These are phyloP conservation scores for Sporothrix humicola DNA, from an alignment of 2,329 filamentous ascomycete species.

Conservation along the genomic window DNA sequence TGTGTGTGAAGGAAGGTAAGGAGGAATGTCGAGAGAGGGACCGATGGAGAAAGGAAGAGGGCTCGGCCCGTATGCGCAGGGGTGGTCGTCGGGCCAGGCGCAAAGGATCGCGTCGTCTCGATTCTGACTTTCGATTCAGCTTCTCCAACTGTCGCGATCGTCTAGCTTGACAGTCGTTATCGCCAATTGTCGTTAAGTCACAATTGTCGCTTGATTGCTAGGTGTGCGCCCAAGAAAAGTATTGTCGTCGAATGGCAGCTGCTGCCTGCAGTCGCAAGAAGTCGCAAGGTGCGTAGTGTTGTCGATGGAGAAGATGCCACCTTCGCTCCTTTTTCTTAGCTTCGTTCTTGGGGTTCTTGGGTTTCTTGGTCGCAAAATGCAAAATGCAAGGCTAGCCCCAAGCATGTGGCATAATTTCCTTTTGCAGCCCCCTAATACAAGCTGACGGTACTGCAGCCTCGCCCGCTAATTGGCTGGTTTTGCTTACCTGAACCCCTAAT, in stretches of 20 bases:
- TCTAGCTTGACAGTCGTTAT: neutral
- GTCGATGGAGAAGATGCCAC: slow-evolving; percentile 23
- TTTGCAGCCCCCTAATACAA: neutral
- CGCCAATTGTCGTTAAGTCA: neutral
- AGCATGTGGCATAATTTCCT: neutral
- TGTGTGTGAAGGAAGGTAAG: neutral
- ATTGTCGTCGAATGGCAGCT: neutral
- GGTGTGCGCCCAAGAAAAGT: neutral
- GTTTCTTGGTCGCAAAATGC: slow-evolving; percentile 5
- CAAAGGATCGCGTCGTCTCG: neutral
- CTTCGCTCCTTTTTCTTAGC: slow-evolving; percentile 22
- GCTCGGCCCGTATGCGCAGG: neutral
- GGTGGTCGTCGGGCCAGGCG: neutral
- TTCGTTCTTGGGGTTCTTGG: neutral
- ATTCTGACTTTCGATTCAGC: neutral
- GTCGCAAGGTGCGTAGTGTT: neutral
- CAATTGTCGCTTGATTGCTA: no score
- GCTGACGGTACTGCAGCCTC: no score
- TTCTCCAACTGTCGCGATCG: neutral
- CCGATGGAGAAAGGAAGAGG: neutral
- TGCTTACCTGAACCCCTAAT: neutral
- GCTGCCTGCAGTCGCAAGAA: neutral
- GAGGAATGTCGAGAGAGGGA: neutral
- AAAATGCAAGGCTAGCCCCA: neutral
- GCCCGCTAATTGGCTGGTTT: slow-evolving; percentile 6